Evolutionary conservation across 2,329 filamentous ascomycete species (phyloP), one percentile per base, ranked within the genome.

Genomic region (Fusarium tupiense): DNA sequence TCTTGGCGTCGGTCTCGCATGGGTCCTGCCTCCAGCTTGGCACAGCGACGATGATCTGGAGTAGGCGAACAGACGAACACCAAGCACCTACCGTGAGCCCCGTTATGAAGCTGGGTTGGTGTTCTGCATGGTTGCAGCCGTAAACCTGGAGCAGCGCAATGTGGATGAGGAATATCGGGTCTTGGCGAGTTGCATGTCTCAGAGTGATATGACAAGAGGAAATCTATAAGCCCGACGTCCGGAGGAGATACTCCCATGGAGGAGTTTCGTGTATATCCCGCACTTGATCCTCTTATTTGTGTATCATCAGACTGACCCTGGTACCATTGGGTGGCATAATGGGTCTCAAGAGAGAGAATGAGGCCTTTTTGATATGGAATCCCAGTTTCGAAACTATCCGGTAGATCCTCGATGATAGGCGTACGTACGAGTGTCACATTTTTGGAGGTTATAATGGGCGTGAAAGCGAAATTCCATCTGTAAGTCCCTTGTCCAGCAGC

Each of bases 121-220:
- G 58, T 69, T 63, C 67, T 74, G 53, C 73, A 77, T 70, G 75
- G 75, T 65, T 77, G 61, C 35, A 66, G 59, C 61, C 53, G 49
- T 69, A 62, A 72, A 54, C 76, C 69, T 76, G 71, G 74, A 61
- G 64, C 67, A 64, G 49, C 29, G 43, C 73, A 59, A 62, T 54
- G 56, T 59, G 60, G 60, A 44, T 65, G 56, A 31, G 67, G 62
- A 74, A 73, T 75, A 74, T 61, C 69, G 69, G 69, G 61, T 63
- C 67, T 52, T 65, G 66, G 72, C 53, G 40, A 67, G 67, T 58
- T 65, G 44, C n/a, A 66, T 67, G 73, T 67, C 72, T 75, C 65
- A 53, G 59, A 56, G 60, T 67, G 63, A 76, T 62, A 76, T 75
- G 74, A 72, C 64, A 61, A 69, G 43, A 52, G 64, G 47, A 54